Evolutionary conservation across 176 grass and related monocot genomes (phyloP), one percentile per base, ranked within the genome.

Genomic region (barley (Hordeum vulgare)): DNA sequence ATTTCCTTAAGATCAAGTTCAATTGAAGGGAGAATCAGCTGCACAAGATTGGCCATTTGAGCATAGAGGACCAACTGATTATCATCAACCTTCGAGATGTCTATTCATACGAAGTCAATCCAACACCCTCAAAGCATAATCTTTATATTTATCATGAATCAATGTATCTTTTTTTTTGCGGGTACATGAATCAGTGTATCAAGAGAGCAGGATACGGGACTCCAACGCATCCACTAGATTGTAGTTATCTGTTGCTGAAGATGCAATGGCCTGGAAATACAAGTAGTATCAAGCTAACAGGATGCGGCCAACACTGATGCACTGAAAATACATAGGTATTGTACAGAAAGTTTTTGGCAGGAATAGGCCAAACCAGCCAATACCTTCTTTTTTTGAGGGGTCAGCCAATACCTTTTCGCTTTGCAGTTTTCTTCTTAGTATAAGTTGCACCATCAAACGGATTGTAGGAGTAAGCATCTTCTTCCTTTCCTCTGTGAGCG

Each of bases 11-110:
- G 75, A 76, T 98, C 89, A 76, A 98, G 77, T 51, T 93, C 64
- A 62, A 93, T 9, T 3, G 66, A 93, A 80, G 96, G 93, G 84
- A 98, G 85, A 28, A 95, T 82, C 56, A 95, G 77, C 18, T 85
- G 91, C 61, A 93, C 89, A 61, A 98, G 90, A 86, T 93, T 98
- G 68, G 96, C 92, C 93, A 98, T 91, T 80, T 95, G 96, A 82
- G 90, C 96, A 84, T 95, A 98, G 27, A 94, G 66, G 36, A 95
- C 89, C n/a, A 98, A 85, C 61, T 95, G 90, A 67, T 93, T 88
- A 61, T 91, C 83, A 80, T 89, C 82, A 84, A 98, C 72, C 53
- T 87, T 70, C 45, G 80, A 91, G 13, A 98, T 90, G 83, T 98
- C 96, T 98, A 81, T 54, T 47, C 25, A 44, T 66, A 28, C 71